A percentile compares a stretch with the other conserved stretches of the same genome.
phyloP scores from a whole-genome alignment of 2,329 filamentous ascomycete genomes.

The Monilinia laxa region DNA sequence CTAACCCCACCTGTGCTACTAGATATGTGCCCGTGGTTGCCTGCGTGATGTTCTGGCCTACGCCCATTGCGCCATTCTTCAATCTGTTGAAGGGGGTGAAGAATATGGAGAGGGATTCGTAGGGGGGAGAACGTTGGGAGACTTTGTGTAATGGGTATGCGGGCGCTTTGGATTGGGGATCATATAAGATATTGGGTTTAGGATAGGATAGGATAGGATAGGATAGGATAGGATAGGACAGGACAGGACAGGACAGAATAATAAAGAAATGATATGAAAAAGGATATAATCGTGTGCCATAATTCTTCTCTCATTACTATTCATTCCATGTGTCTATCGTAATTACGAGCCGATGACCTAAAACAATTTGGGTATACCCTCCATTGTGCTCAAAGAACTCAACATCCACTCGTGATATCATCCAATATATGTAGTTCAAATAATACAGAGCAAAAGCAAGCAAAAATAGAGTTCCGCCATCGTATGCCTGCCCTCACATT shows the following conservation, averaged over 20 bases:
- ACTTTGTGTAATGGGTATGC: not conserved
- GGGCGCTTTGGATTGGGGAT: not conserved
- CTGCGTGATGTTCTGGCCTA: slow-evolving; percentile 13
- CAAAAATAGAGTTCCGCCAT: not conserved
- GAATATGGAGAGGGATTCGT: not conserved
- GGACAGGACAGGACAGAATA: too few relatives aligned
- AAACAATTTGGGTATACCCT: slow-evolving; percentile 22
- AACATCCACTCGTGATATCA: slow-evolving; percentile 13
- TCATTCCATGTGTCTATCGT: not conserved
- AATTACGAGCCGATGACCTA: not conserved
- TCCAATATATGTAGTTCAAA: slow-evolving; percentile 12
- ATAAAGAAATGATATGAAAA: not conserved
- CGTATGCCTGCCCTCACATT: not conserved
- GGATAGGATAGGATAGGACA: too few relatives aligned
- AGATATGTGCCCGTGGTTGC: slow-evolving; percentile 17
- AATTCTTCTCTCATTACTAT: slow-evolving; percentile 7
- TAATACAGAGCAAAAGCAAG: slow-evolving; percentile 11
- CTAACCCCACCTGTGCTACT: too few relatives aligned
- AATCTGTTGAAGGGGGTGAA: slow-evolving; percentile 15
- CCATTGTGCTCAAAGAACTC: slow-evolving; percentile 6
- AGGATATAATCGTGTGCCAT: not conserved
- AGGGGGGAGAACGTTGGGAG: too few relatives aligned
- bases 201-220: too few relatives aligned
- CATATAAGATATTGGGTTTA: not conserved
- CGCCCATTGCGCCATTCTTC: slow-evolving; percentile 2